Base-by-base conservation (phyloP, 2,329 filamentous ascomycete genomes). In the Fusarium chuoi region DNA sequence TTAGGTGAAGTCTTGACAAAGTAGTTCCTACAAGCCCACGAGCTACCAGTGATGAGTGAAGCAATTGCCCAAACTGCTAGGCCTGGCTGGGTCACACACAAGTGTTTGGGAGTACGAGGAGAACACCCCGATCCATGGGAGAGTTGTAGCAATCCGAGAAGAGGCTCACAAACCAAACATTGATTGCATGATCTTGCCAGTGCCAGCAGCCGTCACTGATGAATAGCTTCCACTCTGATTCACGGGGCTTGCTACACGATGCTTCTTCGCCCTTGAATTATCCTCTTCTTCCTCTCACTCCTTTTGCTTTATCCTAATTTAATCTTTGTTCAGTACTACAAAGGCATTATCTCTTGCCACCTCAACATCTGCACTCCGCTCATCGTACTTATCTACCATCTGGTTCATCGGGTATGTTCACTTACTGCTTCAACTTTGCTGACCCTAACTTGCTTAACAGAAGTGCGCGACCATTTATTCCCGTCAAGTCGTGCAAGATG, bases 211-310 rank as follows among this genome's bases (percentile, higher is more conserved):
- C 2, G 51, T 18, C 20, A 28, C 5, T 7, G 4, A 0, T n/a
- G 0, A n/a, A 18, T 7, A 14, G 1, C 20, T 14, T n/a, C 7
- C 14, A 14, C 24, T n/a, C 24, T 26, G 35, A 28, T 55, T 55
- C 24, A 41, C 0, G 14, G 7, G 1, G 0, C 6, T 3, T 55
- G 11, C 35, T 10, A n/a, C 13, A 28, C 0, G 24, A 3, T 18
- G 14, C 20, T 18, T 39, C 14, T n/a, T n/a, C 2, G 13, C 14
- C 18, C 5, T 2, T 6, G 30, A 38, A 26, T 0, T 0, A 26
- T 35, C 2, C 9, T 26, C 22, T 26, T 24, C 24, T 26, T 24
- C 20, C 22, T 49, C 13, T 24, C 38, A 39, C 20, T 45, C 24
- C 45, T 30, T 30, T 11, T 14, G 4, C 14, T 7, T 46, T 12